Evolutionary conservation across 352 stramenopile genomes (phyloP).

Genomic region (Globisporangium paddicum): DNA sequence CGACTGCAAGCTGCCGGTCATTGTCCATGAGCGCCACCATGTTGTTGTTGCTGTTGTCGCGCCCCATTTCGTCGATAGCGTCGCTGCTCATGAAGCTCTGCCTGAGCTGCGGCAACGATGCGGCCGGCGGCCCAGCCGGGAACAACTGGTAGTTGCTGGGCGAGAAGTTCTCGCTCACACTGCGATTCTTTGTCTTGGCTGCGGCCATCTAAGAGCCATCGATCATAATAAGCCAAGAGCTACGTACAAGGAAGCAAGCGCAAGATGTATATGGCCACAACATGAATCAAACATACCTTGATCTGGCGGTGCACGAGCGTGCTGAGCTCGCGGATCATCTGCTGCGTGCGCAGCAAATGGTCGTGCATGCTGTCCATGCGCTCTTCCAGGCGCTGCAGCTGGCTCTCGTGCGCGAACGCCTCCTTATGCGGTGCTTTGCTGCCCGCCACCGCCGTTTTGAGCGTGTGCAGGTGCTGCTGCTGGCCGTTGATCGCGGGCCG

Average conservation of each 20-base stretch:
- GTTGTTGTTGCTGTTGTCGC: neutral
- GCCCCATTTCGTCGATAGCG: neutral
- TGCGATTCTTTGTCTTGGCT: slow-evolving; percentile 27
- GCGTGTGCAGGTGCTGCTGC: neutral
- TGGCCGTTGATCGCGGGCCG: neutral
- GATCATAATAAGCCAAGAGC: neutral
- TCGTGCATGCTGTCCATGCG: slow-evolving; percentile 37
- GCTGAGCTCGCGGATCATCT: slow-evolving; percentile 49
- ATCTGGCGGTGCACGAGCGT: slow-evolving; percentile 42
- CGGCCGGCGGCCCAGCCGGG: neutral
- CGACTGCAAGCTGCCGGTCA: neutral
- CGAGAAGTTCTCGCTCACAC: slow-evolving; percentile 27
- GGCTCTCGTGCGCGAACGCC: neutral
- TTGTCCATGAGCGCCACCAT: neutral
- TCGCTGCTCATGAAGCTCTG: neutral
- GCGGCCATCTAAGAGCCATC: slow-evolving; percentile 17
- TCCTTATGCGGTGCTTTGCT: neutral
- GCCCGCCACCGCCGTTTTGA: neutral
- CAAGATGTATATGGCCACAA: neutral
- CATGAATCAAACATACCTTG: too few species aligned
- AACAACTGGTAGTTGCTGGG: slow-evolving; percentile 17
- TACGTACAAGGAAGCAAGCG: neutral
- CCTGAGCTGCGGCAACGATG: slow-evolving; percentile 1
- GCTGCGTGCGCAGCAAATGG: slow-evolving; percentile 35
- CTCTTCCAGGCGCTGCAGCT: slow-evolving; percentile 31